Evolutionary conservation across 768 basidiomycete species (phyloP), one percentile per base, ranked within the genome.

Genomic region (Suillus subaureus): DNA sequence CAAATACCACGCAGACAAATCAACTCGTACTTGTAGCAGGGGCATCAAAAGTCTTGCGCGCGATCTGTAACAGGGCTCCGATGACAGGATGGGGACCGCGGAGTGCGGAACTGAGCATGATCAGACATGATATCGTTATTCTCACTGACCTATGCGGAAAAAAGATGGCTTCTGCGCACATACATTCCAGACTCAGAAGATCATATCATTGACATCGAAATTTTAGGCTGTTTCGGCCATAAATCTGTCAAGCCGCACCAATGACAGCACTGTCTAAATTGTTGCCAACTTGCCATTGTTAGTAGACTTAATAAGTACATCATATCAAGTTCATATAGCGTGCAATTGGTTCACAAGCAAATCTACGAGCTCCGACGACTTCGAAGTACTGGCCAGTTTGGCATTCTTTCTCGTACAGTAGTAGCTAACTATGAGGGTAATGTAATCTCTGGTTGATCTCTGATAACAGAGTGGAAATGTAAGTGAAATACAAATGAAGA

Each of bases 401-500:
- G 40, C 58, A 42, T 60, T 43, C 12, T 31, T 60, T 60, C 58
- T 60, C 58, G 58, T 60, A 60, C 40, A 60, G 40, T 40, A 40
- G 18, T 40, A 12, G 39, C 18, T 28, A 60, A 60, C 40, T 60
- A 74, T 71, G 72, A 62, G 67, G 65, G 74, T 77, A 74, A 76
- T 68, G 74, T 75, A 77, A 70, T 72, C 28, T 54, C 28, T 23
- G 47, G 9, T 52, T 52, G 51, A 54, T 54, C 16, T 52, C 70
- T 75, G 68, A 62, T 67, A 52, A n/a, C 61, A 62, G 56, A 66
- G 77, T 65, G 70, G 75, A 77, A 62, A 71, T 75, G 74, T 71
- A 68, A 70, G 71, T 56, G 66, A 76, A 72, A 73, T 76, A 76
- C 75, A 76, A 63, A 73, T 78, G 73, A 72, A 71, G 67, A 45